Evolutionary conservation across 148 eudicot species (phyloP), one percentile per base, ranked within the genome.

Genomic region (Camellia lanceoleosa): DNA sequence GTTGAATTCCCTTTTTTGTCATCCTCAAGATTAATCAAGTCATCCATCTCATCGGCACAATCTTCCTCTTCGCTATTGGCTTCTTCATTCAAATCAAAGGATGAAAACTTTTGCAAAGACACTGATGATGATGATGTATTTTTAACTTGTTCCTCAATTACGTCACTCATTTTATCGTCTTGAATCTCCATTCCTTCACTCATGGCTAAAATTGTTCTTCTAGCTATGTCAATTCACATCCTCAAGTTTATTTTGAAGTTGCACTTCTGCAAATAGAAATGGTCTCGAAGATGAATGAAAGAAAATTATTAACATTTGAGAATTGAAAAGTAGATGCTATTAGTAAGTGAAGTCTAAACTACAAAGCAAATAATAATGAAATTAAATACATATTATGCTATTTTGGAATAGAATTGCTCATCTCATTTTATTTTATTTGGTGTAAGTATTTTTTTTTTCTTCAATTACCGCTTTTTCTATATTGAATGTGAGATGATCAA

Each of bases 1-100:
- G 49, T 44, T 44, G 78, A 77, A 49, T 42, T 83, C n/a, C 74
- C 80, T 46, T 77, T 77, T 44, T 68, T 82, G n/a, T 13, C 23
- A 66, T 76, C 80, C 3, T 82, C 81, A 56, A 20, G 74, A 64
- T 30, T 30, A 30, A 30, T 18, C n/a, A 8, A 43, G 14, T 3
- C 59, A 11, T 30, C 60, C 6, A 15, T 10, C 75, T 77, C 80
- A 18, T 0, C 62, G 5, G 18, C 52, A 41, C 67, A 58, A 54
- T 78, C 77, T 43, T 69, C 82, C 10, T 38, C 74, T 71, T 69
- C 75, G 47, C 80, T 74, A 20, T 58, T 76, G 3, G 86, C 86
- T 71, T 85, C 85, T 82, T 88, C 86, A 20, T 88, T 88, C 80
- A 88, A 80, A 72, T 88, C 88, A 38, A 88, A 80, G 14, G 79